These are phyloP conservation scores for Apophysomyces sp. DNA, from an alignment of 371 early-diverging fungal genomes.

Conservation along the genomic window DNA sequence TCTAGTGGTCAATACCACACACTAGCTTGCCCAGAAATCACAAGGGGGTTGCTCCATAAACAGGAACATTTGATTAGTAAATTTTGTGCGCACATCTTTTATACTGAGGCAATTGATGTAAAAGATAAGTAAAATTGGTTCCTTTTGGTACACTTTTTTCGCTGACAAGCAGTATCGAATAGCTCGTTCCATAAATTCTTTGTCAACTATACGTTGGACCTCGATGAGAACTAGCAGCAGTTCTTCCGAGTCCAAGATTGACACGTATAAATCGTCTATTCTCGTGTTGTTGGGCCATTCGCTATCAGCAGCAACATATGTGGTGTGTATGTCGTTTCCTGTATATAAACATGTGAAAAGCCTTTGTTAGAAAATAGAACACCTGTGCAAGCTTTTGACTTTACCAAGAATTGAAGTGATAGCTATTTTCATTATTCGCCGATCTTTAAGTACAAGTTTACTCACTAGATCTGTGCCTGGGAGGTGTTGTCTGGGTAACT, in stretches of 20 bases:
- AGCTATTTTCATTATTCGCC: background rate
- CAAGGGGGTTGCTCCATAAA: no score
- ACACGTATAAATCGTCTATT: background rate
- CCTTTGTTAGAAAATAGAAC: background rate
- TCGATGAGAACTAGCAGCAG: background rate
- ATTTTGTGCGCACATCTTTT: no score
- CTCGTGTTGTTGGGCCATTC: background rate
- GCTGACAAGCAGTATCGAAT: background rate
- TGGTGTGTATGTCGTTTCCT: background rate
- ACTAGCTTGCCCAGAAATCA: no score
- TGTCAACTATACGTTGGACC: background rate
- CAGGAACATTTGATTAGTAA: no score
- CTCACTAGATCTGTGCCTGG: background rate
- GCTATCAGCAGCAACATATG: background rate
- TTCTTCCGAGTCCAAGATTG: background rate
- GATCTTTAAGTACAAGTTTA: background rate
- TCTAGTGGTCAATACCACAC: no score
- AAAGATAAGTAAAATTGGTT: background rate
- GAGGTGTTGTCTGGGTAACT: no score
- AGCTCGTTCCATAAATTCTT: background rate
- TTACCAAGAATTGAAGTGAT: background rate
- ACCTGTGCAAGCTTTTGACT: background rate
- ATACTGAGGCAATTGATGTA: no score
- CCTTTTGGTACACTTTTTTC: background rate
- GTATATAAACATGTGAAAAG: background rate